phyloP scores from a whole-genome alignment of 305 asterid genomes.

The Fraxinus platypoda region DNA sequence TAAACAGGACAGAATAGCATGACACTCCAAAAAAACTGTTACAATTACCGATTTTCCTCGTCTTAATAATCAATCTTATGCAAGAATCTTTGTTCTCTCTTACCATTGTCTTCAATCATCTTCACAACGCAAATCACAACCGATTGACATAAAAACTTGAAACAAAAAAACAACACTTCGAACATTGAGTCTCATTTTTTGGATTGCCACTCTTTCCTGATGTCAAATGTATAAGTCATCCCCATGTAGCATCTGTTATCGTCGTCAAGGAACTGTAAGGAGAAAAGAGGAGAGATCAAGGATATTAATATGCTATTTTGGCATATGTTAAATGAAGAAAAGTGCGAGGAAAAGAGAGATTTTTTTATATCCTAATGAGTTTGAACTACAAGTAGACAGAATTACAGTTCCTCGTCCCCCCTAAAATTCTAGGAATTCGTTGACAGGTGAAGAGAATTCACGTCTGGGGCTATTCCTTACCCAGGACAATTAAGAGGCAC shows the following conservation, averaged over 20 bases:
- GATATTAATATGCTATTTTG: neutral
- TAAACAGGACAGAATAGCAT: neutral
- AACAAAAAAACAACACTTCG: conserved; percentile 27
- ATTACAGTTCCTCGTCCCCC: neutral
- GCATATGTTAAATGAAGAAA: neutral
- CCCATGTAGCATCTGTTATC: conserved; percentile 84
- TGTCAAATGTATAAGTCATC: conserved; percentile 81
- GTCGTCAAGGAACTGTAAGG: conserved; percentile 68
- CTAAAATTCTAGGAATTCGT: neutral
- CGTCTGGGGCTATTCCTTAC: neutral
- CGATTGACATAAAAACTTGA: conserved; percentile 17
- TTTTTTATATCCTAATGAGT: neutral
- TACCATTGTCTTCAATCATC: conserved; percentile 31
- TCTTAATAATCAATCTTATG: conserved; percentile 23
- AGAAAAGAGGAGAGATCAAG: neutral
- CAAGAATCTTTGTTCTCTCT: neutral
- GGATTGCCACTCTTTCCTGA: conserved; percentile 77
- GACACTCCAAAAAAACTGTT: neutral
- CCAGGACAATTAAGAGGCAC: neutral
- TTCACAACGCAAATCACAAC: conserved; percentile 25
- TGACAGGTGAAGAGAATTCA: neutral
- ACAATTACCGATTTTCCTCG: conserved; percentile 7
- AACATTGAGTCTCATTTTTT: conserved; percentile 15
- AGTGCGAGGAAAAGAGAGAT: neutral
- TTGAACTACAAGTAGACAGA: neutral